Evolutionary conservation across 257 asterid genomes (phyloP).

Genomic region (Voacanga thouarsii): DNA sequence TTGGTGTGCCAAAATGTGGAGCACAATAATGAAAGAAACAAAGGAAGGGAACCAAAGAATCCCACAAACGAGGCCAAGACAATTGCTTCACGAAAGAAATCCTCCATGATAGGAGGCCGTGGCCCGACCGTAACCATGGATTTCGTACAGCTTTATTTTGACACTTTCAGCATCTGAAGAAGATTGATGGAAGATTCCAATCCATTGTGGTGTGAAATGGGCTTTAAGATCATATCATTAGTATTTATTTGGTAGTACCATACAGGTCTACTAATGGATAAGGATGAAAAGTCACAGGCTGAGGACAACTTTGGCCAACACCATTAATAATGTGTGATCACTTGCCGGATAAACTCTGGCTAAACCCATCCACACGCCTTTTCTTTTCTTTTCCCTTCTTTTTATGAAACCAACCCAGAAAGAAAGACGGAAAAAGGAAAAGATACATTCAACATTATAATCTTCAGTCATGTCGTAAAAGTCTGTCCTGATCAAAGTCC

Average conservation of each 20-base stretch:
- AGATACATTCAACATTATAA: no score
- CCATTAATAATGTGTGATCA: neutral
- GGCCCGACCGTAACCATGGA: constrained; percentile 1
- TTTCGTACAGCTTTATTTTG: neutral
- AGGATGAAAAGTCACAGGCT: neutral
- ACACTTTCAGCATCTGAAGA: constrained; percentile 5
- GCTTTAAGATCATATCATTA: neutral
- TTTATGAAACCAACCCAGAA: neutral
- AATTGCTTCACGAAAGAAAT: constrained; percentile 15
- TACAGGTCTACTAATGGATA: no score
- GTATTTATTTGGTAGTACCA: no score
- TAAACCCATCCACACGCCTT: neutral
- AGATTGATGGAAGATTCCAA: constrained; percentile 12
- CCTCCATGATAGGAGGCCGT: neutral
- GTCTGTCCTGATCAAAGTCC: no score
- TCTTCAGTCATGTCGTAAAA: no score
- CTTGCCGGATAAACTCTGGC: neutral
- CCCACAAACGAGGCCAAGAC: neutral
- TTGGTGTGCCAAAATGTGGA: neutral
- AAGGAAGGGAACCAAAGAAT: neutral
- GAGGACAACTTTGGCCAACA: constrained; percentile 11
- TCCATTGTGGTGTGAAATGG: neutral
- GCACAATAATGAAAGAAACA: neutral
- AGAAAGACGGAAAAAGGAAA: neutral
- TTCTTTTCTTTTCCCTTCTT: neutral